Evolutionary conservation across 495 filamentous ascomycete genomes (phyloP), one percentile per base, ranked within the genome.

Genomic region (Aspergillus coremiiformis): DNA sequence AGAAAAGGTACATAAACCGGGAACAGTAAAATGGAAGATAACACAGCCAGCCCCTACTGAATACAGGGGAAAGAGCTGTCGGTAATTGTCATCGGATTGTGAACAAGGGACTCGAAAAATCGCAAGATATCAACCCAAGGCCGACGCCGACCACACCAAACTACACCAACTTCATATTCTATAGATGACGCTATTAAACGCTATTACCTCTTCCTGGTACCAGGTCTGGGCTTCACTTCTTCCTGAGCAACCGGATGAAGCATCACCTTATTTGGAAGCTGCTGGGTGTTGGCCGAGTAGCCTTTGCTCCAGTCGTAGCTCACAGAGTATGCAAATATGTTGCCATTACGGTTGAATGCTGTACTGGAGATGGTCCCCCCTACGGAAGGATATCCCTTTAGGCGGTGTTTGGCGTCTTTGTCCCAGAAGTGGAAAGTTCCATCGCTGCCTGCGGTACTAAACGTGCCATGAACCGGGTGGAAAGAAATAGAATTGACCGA

Each of bases 261-360:
- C 83, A 94, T 91, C 48, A 96, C 81, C 69, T 93, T 94, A 66
- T 84, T 90, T 5, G 83, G 77, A 33, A 79, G 77, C 55, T 82
- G 75, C 19, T 78, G 82, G 24, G 66, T 89, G 65, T 93, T 92
- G 24, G 65, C 76, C 7, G 78, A 73, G 67, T 88, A 92, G 10
- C 91, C 91, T 68, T 94, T 94, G 63, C 85, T 87, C 91, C 91
- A 96, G 72, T 96, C 91, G 59, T 96, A 96, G 60, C 87, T 90
- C 24, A 94, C 80, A 5, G 90, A 85, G 61, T 96, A 96, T 15
- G 89, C 90, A 62, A 95, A 94, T 57, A 92, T 87, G 57, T 73
- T 81, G 43, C 90, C 91, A 46, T 71, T 81, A 43, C 79, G 70
- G 64, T 86, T 87, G 77, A 96, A 96, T 6, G 75, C 81, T 9